Evolutionary conservation across 306 rosid species (phyloP).

Genomic region (Sechiopsis laciniata): DNA sequence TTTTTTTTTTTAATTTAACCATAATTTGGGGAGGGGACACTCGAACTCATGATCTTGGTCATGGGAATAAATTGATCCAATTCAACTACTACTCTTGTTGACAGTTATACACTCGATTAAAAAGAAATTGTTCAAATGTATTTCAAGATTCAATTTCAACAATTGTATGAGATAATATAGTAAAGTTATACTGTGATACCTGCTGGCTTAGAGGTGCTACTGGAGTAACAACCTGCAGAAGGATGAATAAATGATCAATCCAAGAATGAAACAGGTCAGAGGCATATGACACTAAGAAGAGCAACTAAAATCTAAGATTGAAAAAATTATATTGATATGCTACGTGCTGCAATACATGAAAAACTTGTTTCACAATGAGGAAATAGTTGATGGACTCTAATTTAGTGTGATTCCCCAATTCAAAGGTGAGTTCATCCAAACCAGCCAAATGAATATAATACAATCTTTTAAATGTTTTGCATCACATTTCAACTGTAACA

Average conservation of each 20-base stretch:
- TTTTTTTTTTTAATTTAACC: background rate
- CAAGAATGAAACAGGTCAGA: background rate
- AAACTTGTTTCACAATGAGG: background rate
- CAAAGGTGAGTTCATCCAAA: background rate
- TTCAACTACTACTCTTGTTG: no score
- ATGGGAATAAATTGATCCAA: no score
- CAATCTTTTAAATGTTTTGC: background rate
- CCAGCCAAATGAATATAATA: background rate
- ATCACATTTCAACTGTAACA: background rate
- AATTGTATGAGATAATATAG: constrained; percentile 4
- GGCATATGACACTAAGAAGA: background rate
- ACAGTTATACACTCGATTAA: no score
- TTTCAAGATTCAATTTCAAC: background rate
- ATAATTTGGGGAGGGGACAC: no score
- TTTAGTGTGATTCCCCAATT: background rate
- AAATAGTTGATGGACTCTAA: background rate
- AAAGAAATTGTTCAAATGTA: background rate
- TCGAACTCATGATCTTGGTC: no score
- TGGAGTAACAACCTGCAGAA: constrained; percentile 92
- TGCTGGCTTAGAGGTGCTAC: constrained; percentile 97
- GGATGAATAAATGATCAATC: background rate
- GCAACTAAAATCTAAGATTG: background rate
- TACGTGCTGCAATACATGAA: background rate
- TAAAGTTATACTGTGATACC: constrained; percentile 46
- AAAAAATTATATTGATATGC: background rate